Evolutionary conservation across 2,329 filamentous ascomycete genomes (phyloP), one percentile per base, ranked within the genome.

Genomic region (Trichothecium roseum): DNA sequence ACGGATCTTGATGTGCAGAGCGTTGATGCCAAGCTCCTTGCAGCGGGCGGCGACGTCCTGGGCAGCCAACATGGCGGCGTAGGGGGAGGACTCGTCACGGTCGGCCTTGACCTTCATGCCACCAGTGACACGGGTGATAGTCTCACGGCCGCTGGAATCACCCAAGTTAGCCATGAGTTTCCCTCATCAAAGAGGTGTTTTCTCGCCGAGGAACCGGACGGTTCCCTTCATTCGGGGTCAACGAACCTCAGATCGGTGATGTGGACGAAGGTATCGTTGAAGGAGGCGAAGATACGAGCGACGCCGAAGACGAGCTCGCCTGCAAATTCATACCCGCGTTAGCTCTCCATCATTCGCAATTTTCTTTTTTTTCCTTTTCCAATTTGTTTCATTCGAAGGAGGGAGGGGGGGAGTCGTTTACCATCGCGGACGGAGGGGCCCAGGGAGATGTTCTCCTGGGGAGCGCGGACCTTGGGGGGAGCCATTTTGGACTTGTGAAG

Each of bases 21-120:
- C 89, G 64, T 87, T 95, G 62, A 78, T 77, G 57, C 73, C 73
- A 40, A 78, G 64, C 64, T 78, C 73, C 72, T 78, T 77, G 72
- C 73, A 78, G 69, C 91, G 86, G 64, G 77, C 72, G 59, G 91
- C 91, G 63, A 94, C 87, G 66, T 94, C 88, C 78, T 98, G 91
- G 51, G 91, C 91, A 71, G 91, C 91, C 84, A 98, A 88, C 91
- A 98, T 98, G 72, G 91, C 91, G 60, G 91, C 91, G 78, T 98
- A 98, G 58, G 91, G 91, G 53, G 91, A 96, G 59, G 89, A 96
- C 78, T 98, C 91, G 74, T 98, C 91, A 78, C 91, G 89, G 64
- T 98, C 88, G 69, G 88, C 88, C 84, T 98, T 98, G 80, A 98
- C 91, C 80, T 98, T 98, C 91, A 98, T 98, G 64, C 93, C 93